Conservation (phyloP, 2,329 filamentous ascomycete genomes). For the Penicillium sp. region DNA sequence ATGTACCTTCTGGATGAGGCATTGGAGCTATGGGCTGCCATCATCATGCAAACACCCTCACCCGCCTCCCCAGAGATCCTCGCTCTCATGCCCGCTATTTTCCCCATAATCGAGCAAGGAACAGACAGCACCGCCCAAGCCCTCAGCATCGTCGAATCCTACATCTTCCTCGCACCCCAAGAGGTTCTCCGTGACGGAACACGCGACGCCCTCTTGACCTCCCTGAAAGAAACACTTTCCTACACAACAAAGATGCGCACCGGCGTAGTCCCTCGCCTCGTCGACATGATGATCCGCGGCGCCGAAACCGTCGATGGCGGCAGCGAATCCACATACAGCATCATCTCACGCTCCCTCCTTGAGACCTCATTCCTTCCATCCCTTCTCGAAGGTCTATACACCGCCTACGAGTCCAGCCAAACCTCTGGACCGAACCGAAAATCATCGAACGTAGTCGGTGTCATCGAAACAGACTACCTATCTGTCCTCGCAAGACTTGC, state of each 20-base stretch:
- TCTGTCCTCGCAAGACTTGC: slow-evolving; percentile 77
- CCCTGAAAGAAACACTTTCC: slow-evolving; percentile 42
- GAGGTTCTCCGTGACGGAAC: slow-evolving; percentile 45
- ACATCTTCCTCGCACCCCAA: slow-evolving; percentile 64
- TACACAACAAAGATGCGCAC: slow-evolving; percentile 41
- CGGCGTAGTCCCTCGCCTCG: slow-evolving; percentile 47
- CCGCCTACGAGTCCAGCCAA: slow-evolving; percentile 72
- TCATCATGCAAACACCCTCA: slow-evolving; percentile 66
- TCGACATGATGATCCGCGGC: slow-evolving; percentile 66
- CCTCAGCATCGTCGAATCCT: slow-evolving; percentile 67
- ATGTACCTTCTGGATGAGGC: slow-evolving; percentile 89
- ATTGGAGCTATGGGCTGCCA: slow-evolving; percentile 81
- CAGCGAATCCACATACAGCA: slow-evolving; percentile 56
- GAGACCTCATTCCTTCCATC: slow-evolving; percentile 63
- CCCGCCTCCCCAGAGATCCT: slow-evolving; percentile 63
- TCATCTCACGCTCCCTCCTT: slow-evolving; percentile 67
- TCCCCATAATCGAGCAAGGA: slow-evolving; percentile 67
- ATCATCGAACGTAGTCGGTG: slow-evolving; percentile 67
- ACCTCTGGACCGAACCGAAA: slow-evolving; percentile 78
- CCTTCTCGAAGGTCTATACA: slow-evolving; percentile 66
- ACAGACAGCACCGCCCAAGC: slow-evolving; percentile 64
- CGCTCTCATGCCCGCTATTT: slow-evolving; percentile 61
- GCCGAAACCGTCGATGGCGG: slow-evolving; percentile 63
- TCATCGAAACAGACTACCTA: slow-evolving; percentile 84
- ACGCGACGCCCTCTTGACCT: slow-evolving; percentile 37